Conservation (phyloP, 495 filamentous ascomycete species). For the Xylaria cubensis region DNA sequence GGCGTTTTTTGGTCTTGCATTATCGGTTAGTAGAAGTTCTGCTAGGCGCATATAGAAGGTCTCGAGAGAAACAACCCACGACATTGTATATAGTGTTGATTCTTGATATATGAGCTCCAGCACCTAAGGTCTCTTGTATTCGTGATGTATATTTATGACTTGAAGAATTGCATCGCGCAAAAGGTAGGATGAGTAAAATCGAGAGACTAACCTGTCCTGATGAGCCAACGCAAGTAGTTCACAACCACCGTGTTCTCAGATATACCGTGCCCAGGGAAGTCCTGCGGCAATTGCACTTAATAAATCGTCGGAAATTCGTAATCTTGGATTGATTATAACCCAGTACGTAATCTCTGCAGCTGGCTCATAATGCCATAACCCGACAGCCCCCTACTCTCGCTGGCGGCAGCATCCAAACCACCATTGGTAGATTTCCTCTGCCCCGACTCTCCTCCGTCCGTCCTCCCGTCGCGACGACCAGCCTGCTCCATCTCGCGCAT, state of each 20-base stretch:
- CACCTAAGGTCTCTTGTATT: background rate
- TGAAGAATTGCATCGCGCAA: background rate
- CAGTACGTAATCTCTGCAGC: conserved; percentile 78
- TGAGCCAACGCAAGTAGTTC: background rate
- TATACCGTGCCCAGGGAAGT: background rate
- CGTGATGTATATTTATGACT: background rate
- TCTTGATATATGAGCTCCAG: background rate
- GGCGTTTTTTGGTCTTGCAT: conserved; percentile 16
- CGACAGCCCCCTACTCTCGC: conserved; percentile 47
- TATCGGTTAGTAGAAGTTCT: background rate
- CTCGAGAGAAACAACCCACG: background rate
- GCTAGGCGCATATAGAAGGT: background rate
- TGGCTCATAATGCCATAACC: conserved; percentile 82
- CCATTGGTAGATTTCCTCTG: conserved; percentile 37
- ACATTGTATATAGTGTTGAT: conserved; percentile 13
- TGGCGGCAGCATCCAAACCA: conserved; percentile 33
- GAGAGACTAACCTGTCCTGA: background rate
- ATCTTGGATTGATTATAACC: conserved; percentile 58
- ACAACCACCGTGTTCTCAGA: background rate
- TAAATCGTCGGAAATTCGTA: background rate
- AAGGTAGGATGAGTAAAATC: background rate
- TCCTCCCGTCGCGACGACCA: conserved; percentile 36
- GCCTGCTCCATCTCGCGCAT: conserved; percentile 57
- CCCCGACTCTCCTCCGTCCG: conserved; percentile 38
- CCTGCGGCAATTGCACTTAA: background rate